These are phyloP conservation scores for Picea mariana DNA, from an alignment of 83 land plant species.

Conservation along the genomic window DNA sequence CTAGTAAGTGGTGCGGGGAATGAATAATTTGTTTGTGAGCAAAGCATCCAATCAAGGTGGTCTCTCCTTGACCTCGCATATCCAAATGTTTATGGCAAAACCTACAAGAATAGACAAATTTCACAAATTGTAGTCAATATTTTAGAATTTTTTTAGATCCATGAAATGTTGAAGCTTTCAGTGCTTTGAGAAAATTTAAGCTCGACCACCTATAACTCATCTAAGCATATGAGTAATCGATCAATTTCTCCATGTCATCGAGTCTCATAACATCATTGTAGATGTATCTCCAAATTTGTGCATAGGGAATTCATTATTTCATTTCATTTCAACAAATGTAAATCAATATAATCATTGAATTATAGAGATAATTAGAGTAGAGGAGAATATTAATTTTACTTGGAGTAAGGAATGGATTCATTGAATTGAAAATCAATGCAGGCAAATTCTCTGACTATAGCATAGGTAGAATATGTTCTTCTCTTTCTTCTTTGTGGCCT, in stretches of 20 bases:
- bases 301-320: neutral
- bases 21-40: conserved; percentile 54
- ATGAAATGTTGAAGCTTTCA: too few species aligned
- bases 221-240: too few species aligned
- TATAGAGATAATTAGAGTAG: neutral
- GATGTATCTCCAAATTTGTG: neutral
- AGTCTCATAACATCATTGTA: too few species aligned
- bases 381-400: neutral
- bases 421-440: conserved; percentile 46
- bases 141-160: too few species aligned
- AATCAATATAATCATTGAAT: too few species aligned
- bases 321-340: neutral
- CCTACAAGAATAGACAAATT: conserved; percentile 22
- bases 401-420: conserved; percentile 20
- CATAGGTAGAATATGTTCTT: conserved; percentile 63
- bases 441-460: conserved; percentile 56
- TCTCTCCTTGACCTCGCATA: conserved; percentile 7
- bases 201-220: too few species aligned
- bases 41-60: conserved; percentile 62
- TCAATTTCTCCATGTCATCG: too few species aligned
- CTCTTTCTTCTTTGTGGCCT: conserved; percentile 54
- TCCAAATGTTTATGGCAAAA: neutral
- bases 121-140: too few species aligned
- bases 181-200: too few species aligned
- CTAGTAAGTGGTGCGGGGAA: conserved; percentile 34